phyloP scores from a whole-genome alignment of 1,284 basidiomycete species.

The Fomitiporia mediterranea region DNA sequence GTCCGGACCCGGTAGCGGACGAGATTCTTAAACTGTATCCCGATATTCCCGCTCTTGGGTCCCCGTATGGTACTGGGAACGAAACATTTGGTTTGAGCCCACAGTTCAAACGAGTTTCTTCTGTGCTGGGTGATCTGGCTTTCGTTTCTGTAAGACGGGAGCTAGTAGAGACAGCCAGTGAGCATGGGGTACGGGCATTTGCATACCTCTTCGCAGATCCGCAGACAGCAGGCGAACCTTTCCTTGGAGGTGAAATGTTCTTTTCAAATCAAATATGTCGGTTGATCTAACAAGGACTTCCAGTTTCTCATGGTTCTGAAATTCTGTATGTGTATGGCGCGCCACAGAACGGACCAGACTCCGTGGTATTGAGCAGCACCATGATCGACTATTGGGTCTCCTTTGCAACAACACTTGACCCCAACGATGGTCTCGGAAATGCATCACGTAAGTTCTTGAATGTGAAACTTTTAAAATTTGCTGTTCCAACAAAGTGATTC shows the following conservation, averaged over 20 bases:
- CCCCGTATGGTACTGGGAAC: constrained; percentile 47
- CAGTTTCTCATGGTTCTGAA: constrained; percentile 39
- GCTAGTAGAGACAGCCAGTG: constrained; percentile 36
- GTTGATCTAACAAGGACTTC: not conserved
- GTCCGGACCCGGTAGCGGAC: constrained; percentile 28
- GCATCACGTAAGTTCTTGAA: constrained; percentile 16
- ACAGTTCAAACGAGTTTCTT: constrained; percentile 41
- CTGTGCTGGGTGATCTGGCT: constrained; percentile 37
- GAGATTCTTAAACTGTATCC: constrained; percentile 43
- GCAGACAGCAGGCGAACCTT: constrained; percentile 31
- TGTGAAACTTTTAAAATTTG: not conserved
- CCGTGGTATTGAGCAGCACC: constrained; percentile 30
- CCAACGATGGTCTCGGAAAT: constrained; percentile 43
- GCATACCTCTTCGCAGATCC: constrained; percentile 48
- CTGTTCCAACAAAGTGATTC: not conserved
- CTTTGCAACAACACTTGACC: constrained; percentile 43
- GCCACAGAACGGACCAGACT: constrained; percentile 25
- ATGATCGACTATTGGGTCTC: constrained; percentile 54
- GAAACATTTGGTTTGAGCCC: constrained; percentile 43
- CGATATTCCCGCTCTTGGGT: constrained; percentile 42
- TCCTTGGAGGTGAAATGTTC: not conserved
- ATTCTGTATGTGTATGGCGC: constrained; percentile 37
- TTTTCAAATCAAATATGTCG: not conserved
- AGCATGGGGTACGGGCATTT: constrained; percentile 38
- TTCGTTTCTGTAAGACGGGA: constrained; percentile 40